Base-by-base conservation (phyloP, 345 rosid genomes). In the Eucalyptus erythrocorys region DNA sequence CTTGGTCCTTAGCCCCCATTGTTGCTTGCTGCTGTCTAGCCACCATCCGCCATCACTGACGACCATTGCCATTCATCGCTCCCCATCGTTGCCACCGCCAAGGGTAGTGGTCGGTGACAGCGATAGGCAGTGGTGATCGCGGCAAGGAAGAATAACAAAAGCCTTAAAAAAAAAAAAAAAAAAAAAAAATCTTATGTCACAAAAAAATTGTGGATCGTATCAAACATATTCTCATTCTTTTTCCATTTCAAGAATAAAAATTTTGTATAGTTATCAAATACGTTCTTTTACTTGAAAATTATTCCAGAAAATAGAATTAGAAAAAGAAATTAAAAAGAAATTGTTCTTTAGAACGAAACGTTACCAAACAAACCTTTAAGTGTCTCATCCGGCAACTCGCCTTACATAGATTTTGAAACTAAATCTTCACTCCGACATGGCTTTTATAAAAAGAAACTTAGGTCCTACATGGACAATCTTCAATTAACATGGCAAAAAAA, bases 1-100 rank as follows among this genome's bases (percentile, higher is more conserved):
- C 4, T 51, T 51, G 1, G 4, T 51, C 10, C 26, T 51, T 51
- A 0, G 24, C 57, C 57, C 26, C 26, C 10, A 19, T 4, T 16
- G 0, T 51, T 10, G 2, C 22, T 6, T 1, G 1, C 0, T 51
- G 9, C 0, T 17, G 4, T 50, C 8, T 50, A 6, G 55, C 55
- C 55, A 50, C 24, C 9, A 7, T 0, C 8, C 0, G 55, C 55
- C 55, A 51, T 48, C 49, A 48, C 0, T 11, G 3, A 3, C 3
- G 0, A 48, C 16, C 4, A 1, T 3, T 48, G 16, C 13, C 3
- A 2, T 48, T 16, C 50, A 48, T 2, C 1, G 50, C n/a, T n/a
- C n/a, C n/a, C n/a, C n/a, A n/a, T n/a, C n/a, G n/a, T n/a, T n/a
- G n/a, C n/a, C n/a, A n/a, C n/a, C n/a, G n/a, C 51, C 51, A 15